phyloP scores from a whole-genome alignment of 208 protist genomes.

The Trypanosoma boissoni region DNA sequence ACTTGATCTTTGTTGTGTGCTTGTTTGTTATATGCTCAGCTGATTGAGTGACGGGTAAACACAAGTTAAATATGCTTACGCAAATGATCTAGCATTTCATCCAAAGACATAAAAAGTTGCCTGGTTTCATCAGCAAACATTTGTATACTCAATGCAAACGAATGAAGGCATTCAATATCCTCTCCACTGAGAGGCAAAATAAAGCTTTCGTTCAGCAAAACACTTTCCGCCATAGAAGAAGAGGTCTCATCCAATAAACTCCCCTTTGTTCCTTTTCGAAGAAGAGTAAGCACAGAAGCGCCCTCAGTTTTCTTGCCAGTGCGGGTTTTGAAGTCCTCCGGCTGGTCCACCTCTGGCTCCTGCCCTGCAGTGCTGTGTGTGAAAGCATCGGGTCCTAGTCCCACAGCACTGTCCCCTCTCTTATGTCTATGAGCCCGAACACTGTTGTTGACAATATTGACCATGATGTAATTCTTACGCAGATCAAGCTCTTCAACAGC shows the following conservation, averaged over 20 bases:
- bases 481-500: slow-evolving; percentile 53
- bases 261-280: slow-evolving; percentile 17
- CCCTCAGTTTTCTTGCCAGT: neutral
- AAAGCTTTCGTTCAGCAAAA: slow-evolving; percentile 62
- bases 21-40: slow-evolving; percentile 7
- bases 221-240: slow-evolving; percentile 5
- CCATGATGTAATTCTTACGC: slow-evolving; percentile 82
- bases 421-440: slow-evolving; percentile 16
- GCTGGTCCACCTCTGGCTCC: neutral
- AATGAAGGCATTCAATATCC: slow-evolving; percentile 77
- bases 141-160: slow-evolving; percentile 66
- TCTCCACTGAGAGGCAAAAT: slow-evolving; percentile 69
- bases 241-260: slow-evolving; percentile 6
- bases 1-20: neutral
- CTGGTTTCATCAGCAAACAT: slow-evolving; percentile 87
- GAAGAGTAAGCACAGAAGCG: slow-evolving; percentile 16
- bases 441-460: slow-evolving; percentile 62
- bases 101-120: slow-evolving; percentile 61
- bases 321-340: neutral
- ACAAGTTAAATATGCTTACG: slow-evolving; percentile 41
- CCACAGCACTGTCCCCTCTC: neutral
- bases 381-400: neutral
- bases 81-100: slow-evolving; percentile 63
- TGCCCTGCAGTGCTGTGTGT: neutral
- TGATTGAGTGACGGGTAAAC: neutral